Evolutionary conservation across 495 filamentous ascomycete species (phyloP), one percentile per base, ranked within the genome.

Genomic region (Immersiella caudata): DNA sequence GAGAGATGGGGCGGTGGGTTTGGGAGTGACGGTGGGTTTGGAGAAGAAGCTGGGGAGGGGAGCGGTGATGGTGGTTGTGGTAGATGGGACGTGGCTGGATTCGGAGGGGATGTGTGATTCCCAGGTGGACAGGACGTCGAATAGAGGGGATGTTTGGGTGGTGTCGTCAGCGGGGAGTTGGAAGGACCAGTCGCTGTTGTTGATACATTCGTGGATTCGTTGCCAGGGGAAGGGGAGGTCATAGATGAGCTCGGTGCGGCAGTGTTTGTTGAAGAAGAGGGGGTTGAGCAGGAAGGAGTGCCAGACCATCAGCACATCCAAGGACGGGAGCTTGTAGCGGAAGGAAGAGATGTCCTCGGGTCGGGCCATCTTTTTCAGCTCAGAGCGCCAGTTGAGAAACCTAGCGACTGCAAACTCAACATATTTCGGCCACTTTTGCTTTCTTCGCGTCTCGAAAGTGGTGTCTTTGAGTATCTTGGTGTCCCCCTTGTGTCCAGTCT

Each of bases 271-370:
- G 27, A 64, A 64, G 62, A 64, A 49, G 14, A 51, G 62, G 6
- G 62, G 62, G 62, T 64, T 64, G 62, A 64, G 62, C 8, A 64
- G 26, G 6, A 64, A 64, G 25, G 62, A 26, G 49, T 64, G 62
- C 62, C 62, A 64, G 62, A 64, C 62, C 62, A 64, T 64, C 16
- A 64, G 26, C 7, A 64, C 62, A 26, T 64, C 62, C 26, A 64
- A 46, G 2, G 50, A 46, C 0, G 62, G 62, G 11, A 64, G 62
- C 1, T n/a, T 20, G 9, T 33, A 27, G 25, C 33, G 26, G 8
- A 59, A 59, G 6, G 62, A 33, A 12, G n/a, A 4, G 57, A 14
- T 64, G 26, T 33, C 54, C 26, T 14, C 14, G 49, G 49, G 62
- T 26, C 22, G n/a, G 25, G 26, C 4, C 12, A 21, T 36, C 8